Conservation (phyloP, 306 rosid genomes). For the Rosa persica region DNA sequence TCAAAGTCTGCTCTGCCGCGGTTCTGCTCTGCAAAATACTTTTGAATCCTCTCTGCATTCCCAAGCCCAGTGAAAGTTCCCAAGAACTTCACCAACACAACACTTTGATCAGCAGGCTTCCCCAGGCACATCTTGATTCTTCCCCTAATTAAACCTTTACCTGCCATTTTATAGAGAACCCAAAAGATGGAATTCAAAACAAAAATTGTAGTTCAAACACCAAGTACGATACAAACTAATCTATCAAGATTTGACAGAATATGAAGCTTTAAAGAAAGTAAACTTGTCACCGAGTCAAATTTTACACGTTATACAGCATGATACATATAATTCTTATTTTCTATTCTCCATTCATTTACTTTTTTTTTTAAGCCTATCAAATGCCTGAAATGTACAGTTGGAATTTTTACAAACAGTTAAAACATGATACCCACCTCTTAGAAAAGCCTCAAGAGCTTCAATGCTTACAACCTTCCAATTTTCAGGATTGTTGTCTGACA, state of each 20-base stretch:
- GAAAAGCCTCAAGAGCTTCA: constrained; percentile 74
- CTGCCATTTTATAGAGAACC: constrained; percentile 42
- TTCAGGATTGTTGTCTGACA: constrained; percentile 65
- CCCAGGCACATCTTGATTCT: constrained; percentile 64
- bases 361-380: background rate
- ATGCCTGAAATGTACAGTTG: background rate
- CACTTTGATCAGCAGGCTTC: constrained; percentile 49
- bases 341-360: background rate
- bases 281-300: background rate
- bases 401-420: background rate
- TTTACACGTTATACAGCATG: background rate
- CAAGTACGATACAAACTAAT: background rate
- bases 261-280: no score
- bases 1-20: constrained; percentile 47
- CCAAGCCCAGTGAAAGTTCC: constrained; percentile 53
- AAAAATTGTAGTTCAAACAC: background rate
- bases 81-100: constrained; percentile 50
- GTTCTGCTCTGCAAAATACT: constrained; percentile 30
- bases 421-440: constrained; percentile 66
- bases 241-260: background rate
- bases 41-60: constrained; percentile 51
- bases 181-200: constrained; percentile 9
- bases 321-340: background rate
- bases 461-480: constrained; percentile 78
- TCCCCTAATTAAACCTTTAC: constrained; percentile 79